These are phyloP conservation scores for Rhynchospora breviuscula DNA, from an alignment of 176 grass and related monocot genomes.

Conservation along the genomic window DNA sequence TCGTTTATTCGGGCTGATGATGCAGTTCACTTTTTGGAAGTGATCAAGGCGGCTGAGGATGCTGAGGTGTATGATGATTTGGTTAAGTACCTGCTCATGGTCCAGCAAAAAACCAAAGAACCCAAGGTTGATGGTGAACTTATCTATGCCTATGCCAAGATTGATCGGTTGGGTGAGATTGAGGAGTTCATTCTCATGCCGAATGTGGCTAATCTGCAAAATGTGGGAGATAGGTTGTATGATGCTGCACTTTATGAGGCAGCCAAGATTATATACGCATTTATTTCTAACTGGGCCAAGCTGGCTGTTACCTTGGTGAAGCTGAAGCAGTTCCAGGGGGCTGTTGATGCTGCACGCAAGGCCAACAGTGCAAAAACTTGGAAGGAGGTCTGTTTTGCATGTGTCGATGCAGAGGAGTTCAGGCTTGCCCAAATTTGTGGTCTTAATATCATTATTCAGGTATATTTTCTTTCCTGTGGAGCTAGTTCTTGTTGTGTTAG, in stretches of 20 bases:
- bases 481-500: neutral
- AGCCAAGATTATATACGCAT: conserved; percentile 91
- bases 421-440: conserved; percentile 82
- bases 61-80: conserved; percentile 73
- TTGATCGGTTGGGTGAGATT: conserved; percentile 68
- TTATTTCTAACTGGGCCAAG: conserved; percentile 95
- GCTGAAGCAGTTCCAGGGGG: conserved; percentile 90
- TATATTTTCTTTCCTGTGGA: conserved; percentile 8
- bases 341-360: conserved; percentile 93
- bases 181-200: conserved; percentile 94
- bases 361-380: conserved; percentile 87
- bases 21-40: conserved; percentile 74
- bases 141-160: conserved; percentile 93
- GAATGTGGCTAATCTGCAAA: conserved; percentile 93
- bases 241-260: conserved; percentile 87
- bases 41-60: conserved; percentile 71
- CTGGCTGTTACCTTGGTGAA: conserved; percentile 77
- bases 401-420: conserved; percentile 93
- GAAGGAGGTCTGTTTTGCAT: conserved; percentile 95
- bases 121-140: conserved; percentile 80
- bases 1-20: conserved; percentile 92
- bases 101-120: conserved; percentile 69
- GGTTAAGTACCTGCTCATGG: conserved; percentile 75
- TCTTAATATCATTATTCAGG: conserved; percentile 88
- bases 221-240: conserved; percentile 76